A percentile compares a stretch with the other conserved stretches of the same genome.
Evolutionary conservation across 805 yeast species (phyloP).

Genomic region (Zygosaccharomyces siamensis): DNA sequence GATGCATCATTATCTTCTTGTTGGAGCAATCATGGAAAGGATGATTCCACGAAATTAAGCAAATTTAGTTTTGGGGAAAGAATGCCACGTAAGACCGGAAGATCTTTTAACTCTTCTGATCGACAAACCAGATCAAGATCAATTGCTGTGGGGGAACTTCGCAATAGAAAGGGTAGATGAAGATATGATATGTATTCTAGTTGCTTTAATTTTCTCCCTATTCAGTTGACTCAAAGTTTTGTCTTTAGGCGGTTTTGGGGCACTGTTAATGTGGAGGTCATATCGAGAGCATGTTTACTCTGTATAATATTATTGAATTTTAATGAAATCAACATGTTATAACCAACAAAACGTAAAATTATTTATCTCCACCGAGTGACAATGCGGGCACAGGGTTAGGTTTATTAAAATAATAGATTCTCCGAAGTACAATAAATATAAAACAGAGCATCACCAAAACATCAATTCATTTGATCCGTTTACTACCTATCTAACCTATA

Average conservation of each 20-base stretch:
- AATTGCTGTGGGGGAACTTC: conserved; percentile 8
- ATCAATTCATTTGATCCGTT: neutral
- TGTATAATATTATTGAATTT: neutral
- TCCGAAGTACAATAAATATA: no score
- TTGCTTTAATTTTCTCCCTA: no score
- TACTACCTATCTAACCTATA: neutral
- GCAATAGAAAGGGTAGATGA: conserved; percentile 1
- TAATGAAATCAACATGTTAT: neutral
- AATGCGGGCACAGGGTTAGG: neutral
- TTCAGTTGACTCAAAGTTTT: no score
- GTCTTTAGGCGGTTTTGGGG: no score
- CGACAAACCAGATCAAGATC: conserved; percentile 9
- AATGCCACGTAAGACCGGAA: neutral
- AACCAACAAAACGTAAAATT: neutral
- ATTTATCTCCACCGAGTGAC: neutral
- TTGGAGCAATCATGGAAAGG: neutral
- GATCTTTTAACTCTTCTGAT: conserved; percentile 1
- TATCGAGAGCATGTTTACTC: neutral
- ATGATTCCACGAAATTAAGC: neutral
- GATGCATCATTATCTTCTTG: neutral
- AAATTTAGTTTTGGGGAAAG: conserved; percentile 1
- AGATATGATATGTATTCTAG: neutral
- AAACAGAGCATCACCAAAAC: neutral
- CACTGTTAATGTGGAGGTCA: neutral
- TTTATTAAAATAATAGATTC: conserved; percentile 1